Evolutionary conservation across 2,329 filamentous ascomycete species (phyloP).

Genomic region (Aquanectria penicillioides): DNA sequence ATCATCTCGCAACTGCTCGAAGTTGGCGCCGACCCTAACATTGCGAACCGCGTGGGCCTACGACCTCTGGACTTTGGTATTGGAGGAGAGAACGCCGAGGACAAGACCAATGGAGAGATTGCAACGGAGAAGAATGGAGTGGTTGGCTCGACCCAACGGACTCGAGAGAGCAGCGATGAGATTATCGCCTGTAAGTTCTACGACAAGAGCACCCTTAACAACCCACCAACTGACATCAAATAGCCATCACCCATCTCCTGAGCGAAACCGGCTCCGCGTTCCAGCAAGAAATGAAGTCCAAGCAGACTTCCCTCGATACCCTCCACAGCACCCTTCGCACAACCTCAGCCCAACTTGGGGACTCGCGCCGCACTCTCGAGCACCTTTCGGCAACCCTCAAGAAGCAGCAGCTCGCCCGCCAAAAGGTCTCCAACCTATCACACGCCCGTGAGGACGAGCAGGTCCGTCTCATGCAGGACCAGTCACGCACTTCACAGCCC

Average conservation of each 20-base stretch:
- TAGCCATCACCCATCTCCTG: conserved; percentile 85
- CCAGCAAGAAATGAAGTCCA: conserved; percentile 81
- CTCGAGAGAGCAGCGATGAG: conserved; percentile 79
- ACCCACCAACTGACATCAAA: background rate
- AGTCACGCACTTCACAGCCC: conserved; percentile 52
- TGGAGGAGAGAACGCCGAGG: conserved; percentile 69
- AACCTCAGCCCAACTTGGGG: conserved; percentile 80
- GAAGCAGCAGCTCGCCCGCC: conserved; percentile 71
- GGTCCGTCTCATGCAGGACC: conserved; percentile 55
- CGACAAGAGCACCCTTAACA: background rate
- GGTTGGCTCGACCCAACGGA: conserved; percentile 62
- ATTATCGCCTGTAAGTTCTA: conserved; percentile 77
- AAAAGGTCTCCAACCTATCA: conserved; percentile 82
- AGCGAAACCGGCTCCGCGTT: conserved; percentile 83
- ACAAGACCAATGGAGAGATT: conserved; percentile 55
- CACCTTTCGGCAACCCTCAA: conserved; percentile 72
- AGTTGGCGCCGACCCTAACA: conserved; percentile 91
- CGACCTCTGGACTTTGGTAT: conserved; percentile 95
- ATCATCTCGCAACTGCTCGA: conserved; percentile 98
- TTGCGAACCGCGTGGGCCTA: conserved; percentile 89
- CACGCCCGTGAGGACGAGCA: conserved; percentile 79
- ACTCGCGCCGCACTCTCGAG: conserved; percentile 79
- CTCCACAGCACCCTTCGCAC: conserved; percentile 84
- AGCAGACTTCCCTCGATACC: conserved; percentile 84
- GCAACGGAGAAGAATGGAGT: conserved; percentile 55